phyloP scores from a whole-genome alignment of 768 basidiomycete genomes.

The Clavulina sp. region DNA sequence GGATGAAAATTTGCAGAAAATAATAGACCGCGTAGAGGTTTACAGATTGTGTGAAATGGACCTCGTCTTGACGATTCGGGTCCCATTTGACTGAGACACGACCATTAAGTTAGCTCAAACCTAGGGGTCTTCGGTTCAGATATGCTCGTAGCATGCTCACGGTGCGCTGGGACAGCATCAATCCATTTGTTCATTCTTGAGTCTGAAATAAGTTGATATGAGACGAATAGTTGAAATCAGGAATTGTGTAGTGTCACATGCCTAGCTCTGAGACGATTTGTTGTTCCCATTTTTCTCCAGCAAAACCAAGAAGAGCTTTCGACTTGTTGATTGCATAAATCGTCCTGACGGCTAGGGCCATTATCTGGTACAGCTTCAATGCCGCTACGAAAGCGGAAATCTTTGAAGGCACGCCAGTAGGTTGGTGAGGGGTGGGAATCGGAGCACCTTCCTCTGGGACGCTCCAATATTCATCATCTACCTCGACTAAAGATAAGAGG shows the following conservation, averaged over 20 bases:
- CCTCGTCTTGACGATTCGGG: not conserved
- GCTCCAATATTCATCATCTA: not conserved
- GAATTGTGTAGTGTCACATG: not conserved
- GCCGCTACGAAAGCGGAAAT: no score
- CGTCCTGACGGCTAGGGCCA: no score
- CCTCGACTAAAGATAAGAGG: not conserved
- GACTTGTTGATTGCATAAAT: slow-evolving; percentile 6
- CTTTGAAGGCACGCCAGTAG: no score
- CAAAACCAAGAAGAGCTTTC: slow-evolving; percentile 1
- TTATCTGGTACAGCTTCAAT: no score
- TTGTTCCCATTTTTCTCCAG: slow-evolving; percentile 7
- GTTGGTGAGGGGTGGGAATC: no score
- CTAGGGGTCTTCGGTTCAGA: no score
- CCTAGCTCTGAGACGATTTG: not conserved
- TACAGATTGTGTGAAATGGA: not conserved
- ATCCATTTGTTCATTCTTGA: slow-evolving; percentile 8
- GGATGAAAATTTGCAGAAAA: slow-evolving; percentile 5
- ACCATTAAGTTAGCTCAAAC: slow-evolving; percentile 3
- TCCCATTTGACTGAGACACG: slow-evolving; percentile 3
- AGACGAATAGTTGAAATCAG: no score
- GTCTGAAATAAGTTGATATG: not conserved
- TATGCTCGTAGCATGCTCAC: slow-evolving; percentile 1
- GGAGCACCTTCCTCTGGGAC: no score
- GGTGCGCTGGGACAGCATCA: slow-evolving; percentile 7
- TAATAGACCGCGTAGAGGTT: not conserved